A percentile compares a stretch with the other conserved stretches of the same genome.
Evolutionary conservation across 371 early-diverging fungal genomes (phyloP).

Genomic region (Apophysomyces elegans): DNA sequence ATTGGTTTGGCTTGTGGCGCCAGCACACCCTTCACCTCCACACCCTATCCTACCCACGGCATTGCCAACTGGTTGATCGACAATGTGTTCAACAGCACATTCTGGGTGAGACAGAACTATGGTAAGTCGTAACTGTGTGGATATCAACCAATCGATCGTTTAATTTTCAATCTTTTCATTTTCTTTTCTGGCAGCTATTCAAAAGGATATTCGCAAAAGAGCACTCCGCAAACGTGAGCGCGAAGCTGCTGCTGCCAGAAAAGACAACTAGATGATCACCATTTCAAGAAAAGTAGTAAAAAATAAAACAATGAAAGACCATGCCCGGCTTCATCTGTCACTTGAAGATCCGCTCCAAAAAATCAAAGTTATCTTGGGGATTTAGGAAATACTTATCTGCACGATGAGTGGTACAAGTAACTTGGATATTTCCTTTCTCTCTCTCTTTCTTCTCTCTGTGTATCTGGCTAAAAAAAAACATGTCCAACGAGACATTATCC

Average conservation of each 20-base stretch:
- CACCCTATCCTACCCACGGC: conserved; percentile 87
- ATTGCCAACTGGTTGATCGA: conserved; percentile 77
- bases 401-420: too few species aligned
- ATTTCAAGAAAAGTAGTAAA: background rate
- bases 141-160: background rate
- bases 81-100: conserved; percentile 59
- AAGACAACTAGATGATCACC: conserved; percentile 13
- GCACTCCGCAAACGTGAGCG: conserved; percentile 73
- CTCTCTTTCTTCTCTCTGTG: too few species aligned
- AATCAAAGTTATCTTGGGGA: too few species aligned
- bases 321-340: too few species aligned
- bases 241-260: conserved; percentile 56
- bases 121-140: conserved; percentile 29
- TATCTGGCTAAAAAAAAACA: too few species aligned
- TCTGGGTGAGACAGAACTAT: conserved; percentile 71
- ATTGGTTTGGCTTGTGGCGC: conserved; percentile 82
- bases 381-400: too few species aligned
- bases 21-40: conserved; percentile 68
- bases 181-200: conserved; percentile 46
- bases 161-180: background rate
- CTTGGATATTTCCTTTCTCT: too few species aligned
- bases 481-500: too few species aligned
- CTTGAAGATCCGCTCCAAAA: too few species aligned
- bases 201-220: conserved; percentile 74
- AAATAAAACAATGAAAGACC: background rate